Percentiles rank a stretch among this genome's conserved stretches.
phyloP scores from a whole-genome alignment of 345 rosid species.

The Boechera stricta region DNA sequence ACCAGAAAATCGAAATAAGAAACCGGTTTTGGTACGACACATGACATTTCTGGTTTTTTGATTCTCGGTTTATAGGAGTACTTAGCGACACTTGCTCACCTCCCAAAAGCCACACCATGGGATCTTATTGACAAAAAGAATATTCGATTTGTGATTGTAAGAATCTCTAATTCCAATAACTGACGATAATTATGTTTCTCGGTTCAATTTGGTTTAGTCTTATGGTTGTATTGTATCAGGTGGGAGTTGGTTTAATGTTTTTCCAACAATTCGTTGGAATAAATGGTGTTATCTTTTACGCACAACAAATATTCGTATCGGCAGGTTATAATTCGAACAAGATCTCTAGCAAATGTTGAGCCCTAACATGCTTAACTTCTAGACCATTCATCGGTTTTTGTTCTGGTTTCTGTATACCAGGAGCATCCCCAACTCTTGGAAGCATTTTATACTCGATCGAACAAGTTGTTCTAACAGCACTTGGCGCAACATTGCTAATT shows the following conservation, averaged over 20 bases:
- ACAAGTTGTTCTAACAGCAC: conserved; percentile 50
- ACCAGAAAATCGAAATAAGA: neutral
- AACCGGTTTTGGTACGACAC: conserved; percentile 12
- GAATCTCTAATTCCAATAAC: conserved; percentile 14
- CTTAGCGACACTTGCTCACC: conserved; percentile 47
- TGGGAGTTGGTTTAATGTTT: conserved; percentile 61
- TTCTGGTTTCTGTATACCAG: conserved; percentile 39
- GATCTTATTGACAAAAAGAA: conserved; percentile 51
- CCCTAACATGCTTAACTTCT: neutral
- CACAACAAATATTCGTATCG: conserved; percentile 52
- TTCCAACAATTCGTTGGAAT: conserved; percentile 58
- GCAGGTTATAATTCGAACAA: conserved; percentile 48
- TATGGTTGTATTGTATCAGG: conserved; percentile 34
- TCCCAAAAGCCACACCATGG: conserved; percentile 43
- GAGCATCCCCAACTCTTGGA: conserved; percentile 51
- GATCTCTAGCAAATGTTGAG: neutral
- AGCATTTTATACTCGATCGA: conserved; percentile 51
- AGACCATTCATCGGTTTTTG: conserved; percentile 1
- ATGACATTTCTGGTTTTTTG: neutral
- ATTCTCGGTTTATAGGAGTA: conserved; percentile 43
- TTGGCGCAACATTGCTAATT: conserved; percentile 48
- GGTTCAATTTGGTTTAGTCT: conserved; percentile 20
- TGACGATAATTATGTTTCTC: neutral
- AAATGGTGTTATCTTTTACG: conserved; percentile 55
- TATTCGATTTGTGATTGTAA: conserved; percentile 52